phyloP scores from a whole-genome alignment of 345 rosid species.

The Turritis glabra region DNA sequence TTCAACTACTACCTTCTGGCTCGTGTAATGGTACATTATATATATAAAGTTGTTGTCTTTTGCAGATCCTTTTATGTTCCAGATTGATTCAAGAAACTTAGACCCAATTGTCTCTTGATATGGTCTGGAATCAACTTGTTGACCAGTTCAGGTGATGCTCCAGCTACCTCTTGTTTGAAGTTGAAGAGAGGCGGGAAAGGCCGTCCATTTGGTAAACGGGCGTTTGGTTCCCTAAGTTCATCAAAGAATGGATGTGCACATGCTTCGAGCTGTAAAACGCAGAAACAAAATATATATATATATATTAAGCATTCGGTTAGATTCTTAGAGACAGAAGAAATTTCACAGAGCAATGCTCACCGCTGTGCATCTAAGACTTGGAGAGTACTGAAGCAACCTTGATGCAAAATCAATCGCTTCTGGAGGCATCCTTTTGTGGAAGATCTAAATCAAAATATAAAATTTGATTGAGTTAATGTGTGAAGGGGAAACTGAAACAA shows the following conservation, averaged over 20 bases:
- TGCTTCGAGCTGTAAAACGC: slow-evolving; percentile 53
- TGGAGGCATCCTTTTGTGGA: slow-evolving; percentile 87
- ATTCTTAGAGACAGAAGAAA: neutral
- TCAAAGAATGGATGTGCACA: slow-evolving; percentile 73
- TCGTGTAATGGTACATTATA: slow-evolving; percentile 38
- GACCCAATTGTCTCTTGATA: slow-evolving; percentile 75
- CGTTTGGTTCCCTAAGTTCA: slow-evolving; percentile 63
- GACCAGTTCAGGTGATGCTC: slow-evolving; percentile 75
- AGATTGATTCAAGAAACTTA: slow-evolving; percentile 67
- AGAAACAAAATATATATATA: neutral
- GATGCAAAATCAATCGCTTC: slow-evolving; percentile 91
- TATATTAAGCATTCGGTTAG: neutral
- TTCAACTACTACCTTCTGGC: slow-evolving; percentile 25
- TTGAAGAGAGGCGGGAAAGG: slow-evolving; percentile 64
- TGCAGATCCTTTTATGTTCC: slow-evolving; percentile 48
- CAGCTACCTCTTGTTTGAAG: slow-evolving; percentile 74
- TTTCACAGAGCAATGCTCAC: slow-evolving; percentile 46
- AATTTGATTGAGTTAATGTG: neutral
- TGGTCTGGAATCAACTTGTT: slow-evolving; percentile 86
- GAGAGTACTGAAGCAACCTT: slow-evolving; percentile 81
- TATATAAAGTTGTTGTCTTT: slow-evolving; percentile 13
- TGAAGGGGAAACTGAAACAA: neutral
- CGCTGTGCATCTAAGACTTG: slow-evolving; percentile 82
- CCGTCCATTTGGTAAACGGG: slow-evolving; percentile 59
- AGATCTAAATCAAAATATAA: slow-evolving; percentile 44